Evolutionary conservation across 305 asterid genomes (phyloP).

Genomic region (Lippia alba): DNA sequence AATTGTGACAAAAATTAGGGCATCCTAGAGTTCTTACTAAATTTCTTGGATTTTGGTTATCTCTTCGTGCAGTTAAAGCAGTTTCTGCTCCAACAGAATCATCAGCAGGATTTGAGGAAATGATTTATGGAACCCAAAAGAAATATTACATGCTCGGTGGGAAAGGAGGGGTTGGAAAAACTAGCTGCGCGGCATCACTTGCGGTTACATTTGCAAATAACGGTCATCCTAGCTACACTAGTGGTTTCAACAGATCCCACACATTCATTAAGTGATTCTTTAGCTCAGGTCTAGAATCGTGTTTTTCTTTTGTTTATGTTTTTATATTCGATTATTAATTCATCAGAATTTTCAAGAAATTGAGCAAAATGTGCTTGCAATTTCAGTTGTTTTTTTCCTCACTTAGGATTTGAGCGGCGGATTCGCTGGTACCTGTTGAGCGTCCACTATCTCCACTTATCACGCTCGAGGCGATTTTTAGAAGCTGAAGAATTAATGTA

Average conservation of each 20-base stretch:
- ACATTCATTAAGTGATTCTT: conserved; percentile 97
- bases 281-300: conserved; percentile 79
- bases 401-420: conserved; percentile 92
- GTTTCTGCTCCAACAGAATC: conserved; percentile 80
- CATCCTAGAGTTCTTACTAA: too few species aligned
- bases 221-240: conserved; percentile 94
- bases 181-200: conserved; percentile 97
- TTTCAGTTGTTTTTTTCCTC: conserved; percentile 28
- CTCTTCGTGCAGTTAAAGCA: conserved; percentile 70
- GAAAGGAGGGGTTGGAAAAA: conserved; percentile 97
- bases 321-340: background rate
- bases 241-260: conserved; percentile 99
- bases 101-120: conserved; percentile 78
- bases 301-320: conserved; percentile 6
- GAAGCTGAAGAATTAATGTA: conserved; percentile 30
- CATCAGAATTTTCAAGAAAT: conserved; percentile 8
- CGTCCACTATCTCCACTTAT: conserved; percentile 89
- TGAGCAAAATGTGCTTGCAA: conserved; percentile 24
- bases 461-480: conserved; percentile 77
- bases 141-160: conserved; percentile 99
- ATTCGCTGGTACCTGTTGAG: conserved; percentile 78
- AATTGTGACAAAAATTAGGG: too few species aligned
- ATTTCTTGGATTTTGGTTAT: background rate
- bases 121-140: conserved; percentile 86
- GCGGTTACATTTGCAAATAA: conserved; percentile 96